Percentiles rank a stretch among this genome's conserved stretches.
Conservation (phyloP, 164 flowering plant species). For the Chimonanthus salicifolius region DNA sequence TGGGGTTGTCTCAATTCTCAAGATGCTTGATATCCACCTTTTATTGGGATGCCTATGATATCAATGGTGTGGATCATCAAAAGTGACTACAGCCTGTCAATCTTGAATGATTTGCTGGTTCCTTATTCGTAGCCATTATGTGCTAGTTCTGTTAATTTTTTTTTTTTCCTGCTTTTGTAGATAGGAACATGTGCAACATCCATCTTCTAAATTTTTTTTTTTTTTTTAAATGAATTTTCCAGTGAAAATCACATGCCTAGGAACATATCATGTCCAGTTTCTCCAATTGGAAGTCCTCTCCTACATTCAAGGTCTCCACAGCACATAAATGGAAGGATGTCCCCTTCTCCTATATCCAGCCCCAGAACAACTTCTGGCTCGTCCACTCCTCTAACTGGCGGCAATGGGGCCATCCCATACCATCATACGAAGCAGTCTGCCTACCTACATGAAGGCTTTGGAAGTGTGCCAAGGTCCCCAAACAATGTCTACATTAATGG, state of each 20-base stretch:
- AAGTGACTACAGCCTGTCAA: not conserved
- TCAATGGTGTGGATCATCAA: not conserved
- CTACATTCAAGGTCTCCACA: slow-evolving; percentile 64
- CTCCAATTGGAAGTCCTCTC: slow-evolving; percentile 86
- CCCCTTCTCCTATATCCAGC: slow-evolving; percentile 83
- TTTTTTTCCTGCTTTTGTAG: not conserved
- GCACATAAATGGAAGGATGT: slow-evolving; percentile 64
- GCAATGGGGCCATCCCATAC: slow-evolving; percentile 67
- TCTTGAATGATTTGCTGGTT: not conserved
- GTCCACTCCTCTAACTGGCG: slow-evolving; percentile 87
- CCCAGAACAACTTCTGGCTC: slow-evolving; percentile 75
- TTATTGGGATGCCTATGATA: not conserved
- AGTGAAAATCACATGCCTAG: slow-evolving; percentile 55
- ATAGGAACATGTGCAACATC: not conserved
- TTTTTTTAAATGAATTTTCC: slow-evolving; percentile 9
- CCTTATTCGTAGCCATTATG: not conserved
- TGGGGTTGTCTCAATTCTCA: too few relatives aligned
- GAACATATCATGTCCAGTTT: slow-evolving; percentile 82
- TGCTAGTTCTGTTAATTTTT: not conserved
- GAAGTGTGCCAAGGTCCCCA: slow-evolving; percentile 39
- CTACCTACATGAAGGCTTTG: slow-evolving; percentile 52
- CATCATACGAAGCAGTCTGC: slow-evolving; percentile 42
- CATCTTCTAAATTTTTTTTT: too few relatives aligned
- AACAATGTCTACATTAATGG: slow-evolving; percentile 32
- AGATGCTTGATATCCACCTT: not conserved